Evolutionary conservation across 371 early-diverging fungal species (phyloP), one percentile per base, ranked within the genome.

Genomic region (Catenaria anguillulae): DNA sequence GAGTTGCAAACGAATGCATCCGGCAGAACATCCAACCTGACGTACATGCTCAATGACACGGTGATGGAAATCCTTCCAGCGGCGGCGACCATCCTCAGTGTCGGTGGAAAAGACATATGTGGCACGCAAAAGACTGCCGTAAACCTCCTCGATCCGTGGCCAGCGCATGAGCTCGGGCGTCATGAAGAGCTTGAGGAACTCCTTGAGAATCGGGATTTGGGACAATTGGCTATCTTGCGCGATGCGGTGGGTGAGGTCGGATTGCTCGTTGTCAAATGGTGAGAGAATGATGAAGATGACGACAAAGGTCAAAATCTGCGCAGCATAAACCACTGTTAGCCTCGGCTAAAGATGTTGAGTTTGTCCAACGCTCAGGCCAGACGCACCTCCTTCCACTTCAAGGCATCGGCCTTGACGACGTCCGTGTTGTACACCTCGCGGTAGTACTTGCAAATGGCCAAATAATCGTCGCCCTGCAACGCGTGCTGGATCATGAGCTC

Each of bases 191-290:
- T 91, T 91, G 55, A 80, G 73, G 58, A 97, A 71, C 62, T 89
- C 87, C 87, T 81, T 75, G 70, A 80, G 82, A 10, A 86, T 68
- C 35, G 84, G 74, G 0, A 90, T 75, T 62, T 89, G 84, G 59
- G 79, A 75, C 62, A 93, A 73, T 21, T 86, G 84, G 45, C 82
- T 73, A 64, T 94, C 93, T 65, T 79, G 74, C 66, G 80, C 79
- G 34, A 91, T 81, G 42, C 92, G 78, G 66, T 93, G 86, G 48
- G 94, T 79, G 64, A 94, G 69, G 67, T 97, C 96, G 0, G 86
- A 82, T 73, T 97, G 97, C 73, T 96, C 96, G 69, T 96, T 92
- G 73, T 90, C 90, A 69, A 81, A 93, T 1, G 94, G 92, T n/a
- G 98, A 72, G 29, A 97, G 79, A 33, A 88, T 75, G 64, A 90